Evolutionary conservation across 495 filamentous ascomycete species (phyloP), one percentile per base, ranked within the genome.

Genomic region (Tetracladium marchalianum): DNA sequence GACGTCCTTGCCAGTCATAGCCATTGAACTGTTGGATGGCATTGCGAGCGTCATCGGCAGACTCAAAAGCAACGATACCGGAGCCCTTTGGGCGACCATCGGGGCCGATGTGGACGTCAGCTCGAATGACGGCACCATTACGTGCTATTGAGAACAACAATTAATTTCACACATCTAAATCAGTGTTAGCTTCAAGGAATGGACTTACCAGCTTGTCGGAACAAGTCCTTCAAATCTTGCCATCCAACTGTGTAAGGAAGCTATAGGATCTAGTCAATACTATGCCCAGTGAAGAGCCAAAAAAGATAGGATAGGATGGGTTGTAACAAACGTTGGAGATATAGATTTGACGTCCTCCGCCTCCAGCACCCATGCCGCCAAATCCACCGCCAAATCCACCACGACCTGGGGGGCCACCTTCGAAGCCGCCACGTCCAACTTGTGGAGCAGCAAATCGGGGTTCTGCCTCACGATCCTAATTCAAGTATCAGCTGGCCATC

Each of bases 191-290:
- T 39, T 35, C 34, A 31, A 45, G 51, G 38, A 32, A 37, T 35
- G 48, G 24, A 77, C 51, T 55, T 84, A 95, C 92, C 86, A 70
- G 92, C 87, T 76, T 96, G 89, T 59, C 92, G 88, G 77, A 98
- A 98, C 53, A 98, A 73, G 67, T 98, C 92, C 73, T 98, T 98
- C 62, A 98, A 68, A 66, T 98, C 92, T 73, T 98, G 92, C 92
- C 92, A 98, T 63, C 93, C 92, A 58, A 94, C 87, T 42, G 84
- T 95, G 73, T 87, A 98, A 22, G 92, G 92, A 57, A 98, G 86
- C 92, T 98, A 69, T 39, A 45, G 19, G 40, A 27, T 50, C 16
- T 19, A 51, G 52, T 59, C 52, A 59, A 59, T 31, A 45, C 16
- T 24, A 17, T 22, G 46, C 13, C 33, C 50, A 43, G 24, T 27